Evolutionary conservation across 2,329 filamentous ascomycete species (phyloP).

Genomic region (Trichoderma atrobrunneum): DNA sequence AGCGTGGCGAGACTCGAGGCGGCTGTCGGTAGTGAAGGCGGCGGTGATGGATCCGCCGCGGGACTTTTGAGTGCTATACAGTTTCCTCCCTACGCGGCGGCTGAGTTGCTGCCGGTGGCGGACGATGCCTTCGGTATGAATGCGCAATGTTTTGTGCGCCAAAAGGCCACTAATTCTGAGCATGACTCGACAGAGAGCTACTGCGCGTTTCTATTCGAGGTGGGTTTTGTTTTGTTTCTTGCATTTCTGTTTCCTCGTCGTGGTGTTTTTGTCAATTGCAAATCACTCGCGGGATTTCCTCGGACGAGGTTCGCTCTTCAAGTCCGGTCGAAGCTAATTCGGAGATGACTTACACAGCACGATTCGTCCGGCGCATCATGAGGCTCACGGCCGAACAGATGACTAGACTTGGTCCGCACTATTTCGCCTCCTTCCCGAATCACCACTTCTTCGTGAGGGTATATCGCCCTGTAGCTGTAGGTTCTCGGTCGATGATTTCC

Average conservation of each 20-base stretch:
- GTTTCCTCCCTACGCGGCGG: conserved; percentile 39
- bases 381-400: conserved; percentile 38
- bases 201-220: conserved; percentile 55
- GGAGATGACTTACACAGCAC: conserved; percentile 36
- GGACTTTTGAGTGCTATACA: conserved; percentile 36
- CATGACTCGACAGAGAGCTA: conserved; percentile 38
- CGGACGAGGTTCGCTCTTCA: not conserved
- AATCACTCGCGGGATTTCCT: not conserved
- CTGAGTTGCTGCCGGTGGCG: conserved; percentile 38
- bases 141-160: conserved; percentile 44
- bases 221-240: conserved; percentile 29
- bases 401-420: conserved; percentile 43
- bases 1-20: conserved; percentile 31
- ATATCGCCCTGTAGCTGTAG: conserved; percentile 52
- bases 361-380: conserved; percentile 42
- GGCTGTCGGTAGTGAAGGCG: conserved; percentile 12
- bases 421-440: conserved; percentile 50
- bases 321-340: not conserved
- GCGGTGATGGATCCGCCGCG: conserved; percentile 9
- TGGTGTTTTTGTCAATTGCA: not conserved
- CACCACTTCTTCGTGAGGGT: conserved; percentile 58
- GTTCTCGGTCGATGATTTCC: conserved; percentile 25
- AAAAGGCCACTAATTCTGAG: conserved; percentile 34
- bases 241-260: not conserved
- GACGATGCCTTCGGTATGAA: conserved; percentile 40